Evolutionary conservation across 176 grass and related monocot genomes (phyloP), one percentile per base, ranked within the genome.

Genomic region (Musa itinerans): DNA sequence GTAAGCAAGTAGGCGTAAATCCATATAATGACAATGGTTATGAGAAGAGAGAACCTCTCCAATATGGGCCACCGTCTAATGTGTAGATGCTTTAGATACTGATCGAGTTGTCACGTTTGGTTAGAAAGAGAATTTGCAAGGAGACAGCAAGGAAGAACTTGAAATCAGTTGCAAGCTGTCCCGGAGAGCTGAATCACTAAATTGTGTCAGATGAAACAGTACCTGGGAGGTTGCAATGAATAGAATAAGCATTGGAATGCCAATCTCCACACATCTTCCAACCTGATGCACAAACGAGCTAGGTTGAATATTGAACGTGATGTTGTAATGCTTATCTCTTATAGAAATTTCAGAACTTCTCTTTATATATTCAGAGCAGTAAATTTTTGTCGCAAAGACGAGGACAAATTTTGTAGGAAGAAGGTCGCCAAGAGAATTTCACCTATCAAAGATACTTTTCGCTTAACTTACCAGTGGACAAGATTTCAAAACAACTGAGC

Each of bases 181-280:
- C 27, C 12, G 21, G 34, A 43, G 34, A 43, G 4, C 34, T 43
- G 34, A 43, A 43, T 43, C 34, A 43, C 34, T 43, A 43, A 43
- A 5, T 43, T 43, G 34, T 43, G 29, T 43, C 34, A 43, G 63
- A 65, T 11, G 10, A 21, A 21, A 5, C 26, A 3, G 26, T 21
- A 70, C 68, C 68, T 70, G 68, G 25, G 68, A 70, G 19, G 90
- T 78, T 54, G 89, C 86, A 10, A 89, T 71, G 53, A 91, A 98
- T 10, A 98, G 87, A 57, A 98, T 80, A 8, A 93, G 80, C 90
- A 89, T 91, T 55, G 94, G 94, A 53, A 98, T 49, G 34, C 94
- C 94, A 76, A 98, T 76, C 83, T 98, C 94, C 21, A 93, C 88
- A 59, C 94, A 98, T 86, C 86, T 89, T 68, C 94, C 94, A 52